Evolutionary conservation across 768 basidiomycete genomes (phyloP).

Genomic region (Xerocomus spinulosus): DNA sequence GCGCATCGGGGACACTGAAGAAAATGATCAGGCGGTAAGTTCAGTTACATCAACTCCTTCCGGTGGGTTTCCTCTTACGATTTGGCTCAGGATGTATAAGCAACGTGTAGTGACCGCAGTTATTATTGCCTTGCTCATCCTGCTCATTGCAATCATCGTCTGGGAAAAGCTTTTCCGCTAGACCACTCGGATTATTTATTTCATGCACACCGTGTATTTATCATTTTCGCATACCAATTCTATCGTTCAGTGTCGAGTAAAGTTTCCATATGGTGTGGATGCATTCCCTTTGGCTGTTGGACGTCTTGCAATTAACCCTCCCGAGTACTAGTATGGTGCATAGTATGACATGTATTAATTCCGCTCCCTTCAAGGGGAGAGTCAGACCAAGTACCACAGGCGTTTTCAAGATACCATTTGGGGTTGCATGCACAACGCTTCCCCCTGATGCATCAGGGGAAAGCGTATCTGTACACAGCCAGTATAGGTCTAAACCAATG

Average conservation of each 20-base stretch:
- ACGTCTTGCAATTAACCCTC: too few species aligned
- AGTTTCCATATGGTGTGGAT: slow-evolving; percentile 29
- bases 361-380: too few species aligned
- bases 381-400: too few species aligned
- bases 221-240: slow-evolving; percentile 17
- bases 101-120: slow-evolving; percentile 84
- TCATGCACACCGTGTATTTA: slow-evolving; percentile 25
- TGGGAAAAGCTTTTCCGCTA: slow-evolving; percentile 69
- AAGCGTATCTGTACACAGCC: too few species aligned
- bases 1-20: slow-evolving; percentile 87
- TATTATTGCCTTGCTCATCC: slow-evolving; percentile 79
- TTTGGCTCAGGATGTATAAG: slow-evolving; percentile 83
- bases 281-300: slow-evolving; percentile 30
- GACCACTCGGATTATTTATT: slow-evolving; percentile 13
- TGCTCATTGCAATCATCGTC: slow-evolving; percentile 77
- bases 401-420: too few species aligned
- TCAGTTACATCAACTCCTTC: not conserved
- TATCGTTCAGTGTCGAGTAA: not conserved
- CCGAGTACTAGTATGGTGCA: too few species aligned
- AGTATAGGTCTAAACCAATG: too few species aligned
- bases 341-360: too few species aligned
- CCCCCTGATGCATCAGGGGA: too few species aligned
- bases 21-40: slow-evolving; percentile 93
- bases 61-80: slow-evolving; percentile 11
- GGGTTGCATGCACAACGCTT: too few species aligned